These are phyloP conservation scores for Suillus fuscotomentosus DNA, from an alignment of 768 basidiomycete species.

Conservation along the genomic window DNA sequence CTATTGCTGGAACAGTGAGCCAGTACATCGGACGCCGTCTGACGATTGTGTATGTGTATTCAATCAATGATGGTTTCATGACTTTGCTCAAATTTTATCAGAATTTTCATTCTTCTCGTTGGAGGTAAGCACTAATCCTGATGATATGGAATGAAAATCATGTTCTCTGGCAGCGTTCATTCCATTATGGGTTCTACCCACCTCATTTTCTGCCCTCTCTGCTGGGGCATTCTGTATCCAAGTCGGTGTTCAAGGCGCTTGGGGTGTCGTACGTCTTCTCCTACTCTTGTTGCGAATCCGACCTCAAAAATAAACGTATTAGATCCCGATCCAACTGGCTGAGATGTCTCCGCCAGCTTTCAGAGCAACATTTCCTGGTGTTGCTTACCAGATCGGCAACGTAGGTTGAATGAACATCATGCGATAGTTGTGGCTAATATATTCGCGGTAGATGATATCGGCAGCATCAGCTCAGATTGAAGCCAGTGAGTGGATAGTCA, in stretches of 20 bases:
- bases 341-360: slow-evolving; percentile 89
- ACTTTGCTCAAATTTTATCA: slow-evolving; percentile 17
- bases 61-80: not conserved
- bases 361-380: slow-evolving; percentile 84
- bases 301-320: slow-evolving; percentile 9
- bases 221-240: slow-evolving; percentile 89
- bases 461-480: slow-evolving; percentile 80
- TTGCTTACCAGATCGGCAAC: slow-evolving; percentile 83
- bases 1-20: slow-evolving; percentile 66
- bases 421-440: not conserved
- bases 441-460: slow-evolving; percentile 51
- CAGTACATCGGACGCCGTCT: slow-evolving; percentile 84
- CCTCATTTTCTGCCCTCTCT: slow-evolving; percentile 60
- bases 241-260: slow-evolving; percentile 87
- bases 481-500: slow-evolving; percentile 45
- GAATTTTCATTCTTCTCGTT: slow-evolving; percentile 53
- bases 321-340: slow-evolving; percentile 73
- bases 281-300: not conserved
- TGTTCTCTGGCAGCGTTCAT: slow-evolving; percentile 44
- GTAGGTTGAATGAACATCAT: slow-evolving; percentile 19
- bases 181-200: slow-evolving; percentile 84
- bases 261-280: slow-evolving; percentile 69
- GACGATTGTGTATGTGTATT: slow-evolving; percentile 53
- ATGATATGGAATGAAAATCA: not conserved
- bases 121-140: slow-evolving; percentile 32